Evolutionary conservation across 2,329 filamentous ascomycete genomes (phyloP).

Genomic region (Lecanicillium sp.): DNA sequence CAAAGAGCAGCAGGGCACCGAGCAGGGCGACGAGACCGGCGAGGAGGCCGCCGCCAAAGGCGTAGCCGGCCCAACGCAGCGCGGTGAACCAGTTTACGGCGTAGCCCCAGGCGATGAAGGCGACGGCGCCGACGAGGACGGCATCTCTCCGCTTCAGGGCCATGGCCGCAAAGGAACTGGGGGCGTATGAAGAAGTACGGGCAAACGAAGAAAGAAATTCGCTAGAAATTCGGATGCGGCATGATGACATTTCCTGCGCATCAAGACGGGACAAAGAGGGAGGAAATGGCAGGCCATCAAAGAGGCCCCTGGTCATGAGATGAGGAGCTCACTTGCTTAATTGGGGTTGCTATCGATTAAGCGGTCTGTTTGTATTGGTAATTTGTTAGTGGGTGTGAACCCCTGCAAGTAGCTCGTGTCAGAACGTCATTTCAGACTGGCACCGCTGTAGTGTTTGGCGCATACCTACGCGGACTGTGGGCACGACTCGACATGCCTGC

Average conservation of each 20-base stretch:
- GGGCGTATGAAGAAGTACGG: neutral
- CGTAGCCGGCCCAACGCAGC: slow-evolving; percentile 79
- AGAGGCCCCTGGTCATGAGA: neutral
- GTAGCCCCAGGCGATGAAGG: slow-evolving; percentile 84
- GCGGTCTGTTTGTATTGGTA: slow-evolving; percentile 3
- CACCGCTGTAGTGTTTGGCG: too few relatives aligned
- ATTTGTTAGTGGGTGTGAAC: slow-evolving; percentile 2
- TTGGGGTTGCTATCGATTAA: slow-evolving; percentile 4
- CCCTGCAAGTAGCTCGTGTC: neutral
- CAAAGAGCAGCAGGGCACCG: slow-evolving; percentile 46
- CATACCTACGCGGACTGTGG: too few relatives aligned
- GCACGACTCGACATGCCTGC: too few relatives aligned
- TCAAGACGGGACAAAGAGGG: neutral
- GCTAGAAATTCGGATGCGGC: neutral
- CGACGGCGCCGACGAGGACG: slow-evolving; percentile 59
- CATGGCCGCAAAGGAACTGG: slow-evolving; percentile 45
- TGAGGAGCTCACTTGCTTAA: slow-evolving; percentile 9
- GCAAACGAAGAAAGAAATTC: neutral
- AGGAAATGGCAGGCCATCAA: neutral
- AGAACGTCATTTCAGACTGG: slow-evolving; percentile 2
- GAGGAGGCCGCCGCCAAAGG: slow-evolving; percentile 66
- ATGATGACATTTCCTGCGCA: neutral
- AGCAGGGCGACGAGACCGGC: slow-evolving; percentile 44
- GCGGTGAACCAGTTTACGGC: slow-evolving; percentile 75
- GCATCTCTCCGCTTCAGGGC: slow-evolving; percentile 69